Evolutionary conservation across 129 eudicot genomes (phyloP), one percentile per base, ranked within the genome.

Genomic region (Lactuca sativa): DNA sequence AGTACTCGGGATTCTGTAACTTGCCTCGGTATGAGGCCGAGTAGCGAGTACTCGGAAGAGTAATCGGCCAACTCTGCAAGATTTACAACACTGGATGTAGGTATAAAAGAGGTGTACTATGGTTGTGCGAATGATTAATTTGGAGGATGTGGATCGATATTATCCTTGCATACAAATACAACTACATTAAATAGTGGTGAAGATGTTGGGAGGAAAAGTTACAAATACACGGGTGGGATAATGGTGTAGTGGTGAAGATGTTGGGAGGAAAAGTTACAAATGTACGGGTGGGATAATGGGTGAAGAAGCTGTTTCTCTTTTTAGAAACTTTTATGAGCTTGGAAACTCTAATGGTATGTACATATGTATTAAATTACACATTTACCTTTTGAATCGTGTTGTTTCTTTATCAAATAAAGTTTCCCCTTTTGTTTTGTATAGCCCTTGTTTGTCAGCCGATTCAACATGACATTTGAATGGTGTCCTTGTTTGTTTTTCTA

Each of bases 41-140:
- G 21, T 18, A 18, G 21, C 21, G 21, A 18, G 21, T 18, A 18
- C 21, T 18, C 21, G 21, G 21, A 18, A 1, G 21, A 18, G 21
- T 18, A 18, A 18, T 18, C 1, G 21, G 21, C 21, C 21, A 18
- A 18, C 21, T 18, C 21, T n/a, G n/a, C n/a, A n/a, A n/a, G n/a
- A n/a, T n/a, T n/a, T n/a, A n/a, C n/a, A n/a, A n/a, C n/a, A n/a
- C n/a, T n/a, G 11, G 13, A 7, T 74, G 16, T 48, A 89, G 96
- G 98, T 65, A 85, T 93, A 21, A 90, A 87, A 65, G 89, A 93
- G 70, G 99, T 87, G 13, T 90, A 77, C 76, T 93, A 87, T 80
- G 99, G 99, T 33, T 93, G 99, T 82, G 86, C 84, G 38, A 93
- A 93, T 74, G 99, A 93, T 78, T 90, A 90, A 62, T 92, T 92